Conservation (phyloP, 2,329 filamentous ascomycete genomes). For the Calonectria henricotiae region DNA sequence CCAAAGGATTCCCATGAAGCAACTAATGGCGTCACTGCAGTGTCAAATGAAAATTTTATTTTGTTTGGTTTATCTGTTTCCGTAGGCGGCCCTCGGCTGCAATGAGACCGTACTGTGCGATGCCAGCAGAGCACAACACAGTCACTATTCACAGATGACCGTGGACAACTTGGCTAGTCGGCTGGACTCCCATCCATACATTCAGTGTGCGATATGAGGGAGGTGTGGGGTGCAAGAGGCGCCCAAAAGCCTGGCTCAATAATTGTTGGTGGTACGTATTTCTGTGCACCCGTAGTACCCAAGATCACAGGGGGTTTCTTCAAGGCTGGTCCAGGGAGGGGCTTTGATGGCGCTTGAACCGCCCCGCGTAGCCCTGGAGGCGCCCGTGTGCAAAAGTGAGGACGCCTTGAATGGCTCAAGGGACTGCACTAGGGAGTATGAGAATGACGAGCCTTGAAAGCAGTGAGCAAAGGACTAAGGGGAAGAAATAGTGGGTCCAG, state of each 20-base stretch:
- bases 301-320: conserved; percentile 14
- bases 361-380: conserved; percentile 38
- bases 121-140: background rate
- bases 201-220: conserved; percentile 3
- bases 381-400: conserved; percentile 22
- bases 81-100: conserved; percentile 8
- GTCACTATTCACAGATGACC: conserved; percentile 10
- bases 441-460: conserved; percentile 18
- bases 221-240: conserved; percentile 15
- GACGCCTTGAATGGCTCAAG: conserved; percentile 31
- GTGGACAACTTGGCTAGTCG: background rate
- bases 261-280: conserved; percentile 14
- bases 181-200: conserved; percentile 2
- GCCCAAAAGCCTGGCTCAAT: background rate
- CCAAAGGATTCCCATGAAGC: conserved; percentile 19
- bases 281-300: conserved; percentile 11
- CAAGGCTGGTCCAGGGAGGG: conserved; percentile 28
- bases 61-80: conserved; percentile 1
- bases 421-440: conserved; percentile 21
- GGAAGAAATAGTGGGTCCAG: background rate
- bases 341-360: conserved; percentile 36
- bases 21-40: conserved; percentile 21
- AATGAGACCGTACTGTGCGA: conserved; percentile 2
- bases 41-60: conserved; percentile 8
- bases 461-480: conserved; percentile 8